A percentile compares a stretch with the other conserved stretches of the same genome.
Evolutionary conservation across 129 eudicot genomes (phyloP).

Genomic region (Pulicaria dysenterica): DNA sequence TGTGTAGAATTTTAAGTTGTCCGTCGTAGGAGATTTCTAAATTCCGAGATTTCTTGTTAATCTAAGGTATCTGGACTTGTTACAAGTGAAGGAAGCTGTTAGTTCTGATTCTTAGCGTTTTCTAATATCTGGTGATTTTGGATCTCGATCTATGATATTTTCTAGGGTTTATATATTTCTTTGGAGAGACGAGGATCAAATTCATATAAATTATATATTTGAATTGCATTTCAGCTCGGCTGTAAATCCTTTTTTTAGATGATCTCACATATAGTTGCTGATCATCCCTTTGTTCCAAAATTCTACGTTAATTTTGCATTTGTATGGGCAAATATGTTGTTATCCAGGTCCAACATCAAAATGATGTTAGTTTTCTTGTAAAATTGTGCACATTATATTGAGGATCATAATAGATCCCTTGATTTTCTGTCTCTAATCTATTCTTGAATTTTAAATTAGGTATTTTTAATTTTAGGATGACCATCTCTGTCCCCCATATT

Average conservation of each 20-base stretch:
- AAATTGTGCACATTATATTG: background rate
- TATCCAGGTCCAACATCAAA: too few relatives aligned
- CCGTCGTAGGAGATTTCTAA: background rate
- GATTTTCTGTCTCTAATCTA: background rate
- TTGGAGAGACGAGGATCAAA: background rate
- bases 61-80: background rate
- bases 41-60: background rate
- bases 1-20: background rate
- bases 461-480: too few relatives aligned
- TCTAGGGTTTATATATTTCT: conserved; percentile 30
- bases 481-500: too few relatives aligned
- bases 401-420: background rate
- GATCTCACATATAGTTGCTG: background rate
- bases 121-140: background rate
- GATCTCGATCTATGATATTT: conserved; percentile 37
- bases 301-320: background rate
- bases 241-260: background rate
- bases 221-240: background rate
- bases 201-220: background rate
- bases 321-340: conserved; percentile 3
- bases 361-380: background rate
- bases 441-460: too few relatives aligned
- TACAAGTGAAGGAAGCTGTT: background rate
- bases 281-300: background rate
- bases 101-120: background rate